Percentiles rank a stretch among this genome's conserved stretches.
phyloP scores from a whole-genome alignment of 345 rosid genomes.

The Lumnitzera littorea region DNA sequence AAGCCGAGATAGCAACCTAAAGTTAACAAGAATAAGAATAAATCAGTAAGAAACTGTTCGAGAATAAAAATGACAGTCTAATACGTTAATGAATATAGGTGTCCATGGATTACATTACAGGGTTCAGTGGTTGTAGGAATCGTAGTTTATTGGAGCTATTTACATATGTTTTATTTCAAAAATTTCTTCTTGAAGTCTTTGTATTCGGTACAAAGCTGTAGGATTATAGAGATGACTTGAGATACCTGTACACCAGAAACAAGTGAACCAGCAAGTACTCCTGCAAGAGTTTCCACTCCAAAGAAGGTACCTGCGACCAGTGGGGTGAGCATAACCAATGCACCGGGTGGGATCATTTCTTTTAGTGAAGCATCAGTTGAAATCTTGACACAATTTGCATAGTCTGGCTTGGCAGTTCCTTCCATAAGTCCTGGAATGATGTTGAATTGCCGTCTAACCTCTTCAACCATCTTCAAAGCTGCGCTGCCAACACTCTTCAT shows the following conservation, averaged over 20 bases:
- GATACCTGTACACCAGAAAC: slow-evolving; percentile 61
- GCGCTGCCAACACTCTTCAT: slow-evolving; percentile 74
- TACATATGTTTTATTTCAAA: no score
- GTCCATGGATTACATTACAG: no score
- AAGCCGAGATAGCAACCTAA: slow-evolving; percentile 68
- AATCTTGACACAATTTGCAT: slow-evolving; percentile 63
- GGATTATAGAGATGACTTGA: no score
- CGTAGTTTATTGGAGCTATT: no score
- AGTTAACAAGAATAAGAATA: background rate
- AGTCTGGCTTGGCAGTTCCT: slow-evolving; percentile 60
- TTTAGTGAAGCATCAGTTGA: slow-evolving; percentile 61
- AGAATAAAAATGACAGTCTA: no score
- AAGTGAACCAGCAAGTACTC: slow-evolving; percentile 67
- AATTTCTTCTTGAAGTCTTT: no score
- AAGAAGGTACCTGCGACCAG: slow-evolving; percentile 51
- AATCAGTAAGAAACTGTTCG: no score
- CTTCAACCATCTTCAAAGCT: slow-evolving; percentile 78
- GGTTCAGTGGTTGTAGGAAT: no score
- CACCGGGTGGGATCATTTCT: slow-evolving; percentile 75
- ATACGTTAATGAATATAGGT: background rate
- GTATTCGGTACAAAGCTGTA: no score
- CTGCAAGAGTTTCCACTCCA: slow-evolving; percentile 64
- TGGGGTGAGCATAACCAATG: slow-evolving; percentile 63
- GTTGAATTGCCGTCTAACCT: slow-evolving; percentile 67
- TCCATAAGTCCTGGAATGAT: slow-evolving; percentile 66